Conservation (phyloP, 2,329 filamentous ascomycete species). For the Penicillium sp. region DNA sequence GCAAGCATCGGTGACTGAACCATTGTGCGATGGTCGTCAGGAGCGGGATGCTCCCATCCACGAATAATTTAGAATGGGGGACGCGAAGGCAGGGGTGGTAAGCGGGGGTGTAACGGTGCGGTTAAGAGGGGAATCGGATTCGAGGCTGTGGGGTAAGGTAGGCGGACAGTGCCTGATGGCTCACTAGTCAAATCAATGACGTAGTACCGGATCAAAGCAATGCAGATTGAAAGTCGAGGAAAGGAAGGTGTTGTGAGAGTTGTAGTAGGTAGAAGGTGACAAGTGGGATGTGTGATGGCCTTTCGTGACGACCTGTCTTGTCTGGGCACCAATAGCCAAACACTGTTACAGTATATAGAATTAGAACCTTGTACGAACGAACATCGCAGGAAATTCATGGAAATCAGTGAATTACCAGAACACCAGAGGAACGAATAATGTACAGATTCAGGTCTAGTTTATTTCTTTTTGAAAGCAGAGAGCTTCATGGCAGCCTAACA, state of each 20-base stretch:
- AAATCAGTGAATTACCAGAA: neutral
- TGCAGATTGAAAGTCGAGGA: neutral
- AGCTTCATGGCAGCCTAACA: conserved; percentile 23
- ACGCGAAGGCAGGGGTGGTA: conserved; percentile 10
- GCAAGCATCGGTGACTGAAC: conserved; percentile 93
- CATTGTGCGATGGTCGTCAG: conserved; percentile 52
- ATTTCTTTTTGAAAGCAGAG: conserved; percentile 18
- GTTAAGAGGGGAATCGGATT: conserved; percentile 18
- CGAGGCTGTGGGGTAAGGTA: conserved; percentile 26
- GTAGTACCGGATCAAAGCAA: conserved; percentile 3
- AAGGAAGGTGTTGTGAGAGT: conserved; percentile 2
- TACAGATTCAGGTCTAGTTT: neutral
- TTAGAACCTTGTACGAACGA: neutral
- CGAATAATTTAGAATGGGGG: conserved; percentile 5
- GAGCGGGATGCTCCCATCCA: conserved; percentile 40
- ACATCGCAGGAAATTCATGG: neutral
- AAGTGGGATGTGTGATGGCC: conserved; percentile 25
- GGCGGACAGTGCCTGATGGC: conserved; percentile 2
- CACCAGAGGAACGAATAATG: neutral
- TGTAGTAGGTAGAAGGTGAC: conserved; percentile 11
- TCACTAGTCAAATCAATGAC: conserved; percentile 17
- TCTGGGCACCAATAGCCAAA: conserved; percentile 13
- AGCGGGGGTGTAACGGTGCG: conserved; percentile 11
- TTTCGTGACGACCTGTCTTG: conserved; percentile 9
- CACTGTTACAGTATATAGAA: neutral